Conservation (phyloP, 495 filamentous ascomycete species). For the Penicillium tannophilum region DNA sequence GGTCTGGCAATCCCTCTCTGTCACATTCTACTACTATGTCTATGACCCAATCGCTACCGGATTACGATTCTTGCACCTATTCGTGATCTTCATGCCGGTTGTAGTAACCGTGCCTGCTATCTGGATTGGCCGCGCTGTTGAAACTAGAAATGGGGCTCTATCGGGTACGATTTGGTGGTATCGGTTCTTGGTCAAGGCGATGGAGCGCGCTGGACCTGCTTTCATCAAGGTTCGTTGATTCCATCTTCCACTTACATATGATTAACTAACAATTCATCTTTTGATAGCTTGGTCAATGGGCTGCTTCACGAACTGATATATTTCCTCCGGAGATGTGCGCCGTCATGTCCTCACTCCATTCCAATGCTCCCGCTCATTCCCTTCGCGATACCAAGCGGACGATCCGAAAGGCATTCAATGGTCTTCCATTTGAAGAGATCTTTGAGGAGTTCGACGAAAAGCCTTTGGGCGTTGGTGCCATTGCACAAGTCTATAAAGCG, state of each 20-base stretch:
- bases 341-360: conserved; percentile 94
- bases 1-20: conserved; percentile 53
- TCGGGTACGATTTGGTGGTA: conserved; percentile 95
- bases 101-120: conserved; percentile 76
- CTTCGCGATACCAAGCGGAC: conserved; percentile 77
- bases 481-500: conserved; percentile 97
- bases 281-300: conserved; percentile 93
- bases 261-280: conserved; percentile 6
- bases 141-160: conserved; percentile 66
- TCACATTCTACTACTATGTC: conserved; percentile 71
- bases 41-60: conserved; percentile 89
- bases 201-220: conserved; percentile 93
- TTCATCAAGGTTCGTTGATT: conserved; percentile 83
- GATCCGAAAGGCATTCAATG: conserved; percentile 78
- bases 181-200: conserved; percentile 77
- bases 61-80: conserved; percentile 78
- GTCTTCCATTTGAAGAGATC: conserved; percentile 80
- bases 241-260: background rate
- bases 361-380: conserved; percentile 89
- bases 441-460: conserved; percentile 95
- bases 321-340: conserved; percentile 93
- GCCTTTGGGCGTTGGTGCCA: conserved; percentile 91
- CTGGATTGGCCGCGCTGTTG: conserved; percentile 68
- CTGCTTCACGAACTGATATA: conserved; percentile 93
- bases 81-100: conserved; percentile 89